Base-by-base conservation (phyloP, 352 stramenopile genomes). In the Phytophthora kernoviae region DNA sequence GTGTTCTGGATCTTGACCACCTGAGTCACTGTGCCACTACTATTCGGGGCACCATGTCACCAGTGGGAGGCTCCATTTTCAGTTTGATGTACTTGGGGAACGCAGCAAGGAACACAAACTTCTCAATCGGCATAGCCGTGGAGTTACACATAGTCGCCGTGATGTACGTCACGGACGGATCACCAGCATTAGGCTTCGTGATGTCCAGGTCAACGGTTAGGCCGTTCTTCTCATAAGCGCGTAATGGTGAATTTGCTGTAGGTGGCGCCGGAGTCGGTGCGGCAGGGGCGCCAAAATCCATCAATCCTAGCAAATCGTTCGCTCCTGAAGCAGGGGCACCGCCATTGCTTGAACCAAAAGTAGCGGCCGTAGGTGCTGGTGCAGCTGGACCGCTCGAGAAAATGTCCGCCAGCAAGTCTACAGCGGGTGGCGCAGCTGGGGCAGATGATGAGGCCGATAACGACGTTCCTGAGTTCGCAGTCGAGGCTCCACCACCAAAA, bases 61-160 rank as follows among this genome's bases (percentile, higher is more conserved):
- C 96, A 15, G 86, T 97, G 4, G 96, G 89, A n/a, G 96, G 95
- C 60, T 98, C 93, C 95, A 99, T 98, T 80, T 98, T 96, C 72
- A 99, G 91, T 49, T 97, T 97, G 54, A 99, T 94, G 65, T 98
- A 99, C 80, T 96, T 99, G 20, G 97, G 97, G 65, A 99, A 98
- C 26, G 97, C 97, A 32, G 93, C 87, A 45, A 96, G 65, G 36
- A 99, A 93, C 54, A 96, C 86, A 58, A 99, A 94, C 30, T 96
- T 93, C 41, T 96, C 85, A 22, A 99, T 72, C 17, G 91, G 73
- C 46, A 79, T 75, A 37, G 81, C 62, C 17, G 83, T 97, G 14
- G 81, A 77, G 78, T 99, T 99, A 36, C 79, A 88, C 65, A 98
- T 98, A 36, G 86, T 97, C 12, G 92, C 96, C 20, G 94, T 75